These are phyloP conservation scores for Prunus salicina DNA, from an alignment of 306 rosid genomes.

Conservation along the genomic window DNA sequence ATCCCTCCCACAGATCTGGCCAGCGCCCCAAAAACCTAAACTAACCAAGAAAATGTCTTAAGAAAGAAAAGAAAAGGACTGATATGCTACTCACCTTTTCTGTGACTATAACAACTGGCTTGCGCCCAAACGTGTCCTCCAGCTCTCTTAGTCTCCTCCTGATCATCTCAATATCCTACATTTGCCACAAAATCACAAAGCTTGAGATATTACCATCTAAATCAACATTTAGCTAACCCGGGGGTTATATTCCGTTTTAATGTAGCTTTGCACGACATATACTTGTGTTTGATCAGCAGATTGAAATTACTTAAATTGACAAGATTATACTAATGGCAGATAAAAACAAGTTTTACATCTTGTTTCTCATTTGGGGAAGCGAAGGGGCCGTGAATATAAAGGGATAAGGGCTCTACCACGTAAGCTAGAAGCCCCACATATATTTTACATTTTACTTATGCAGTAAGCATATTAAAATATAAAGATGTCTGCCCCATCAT, in stretches of 20 bases:
- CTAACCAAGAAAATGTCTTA: neutral
- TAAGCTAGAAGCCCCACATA: neutral
- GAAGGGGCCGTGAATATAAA: neutral
- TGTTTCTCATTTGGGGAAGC: neutral
- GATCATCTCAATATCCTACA: constrained; percentile 61
- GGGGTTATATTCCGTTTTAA: neutral
- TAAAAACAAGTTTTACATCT: neutral
- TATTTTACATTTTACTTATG: neutral
- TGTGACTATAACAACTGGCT: constrained; percentile 63
- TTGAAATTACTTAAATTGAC: neutral
- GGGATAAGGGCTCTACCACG: neutral
- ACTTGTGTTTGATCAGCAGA: neutral
- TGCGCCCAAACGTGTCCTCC: constrained; percentile 52
- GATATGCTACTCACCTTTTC: constrained; percentile 60
- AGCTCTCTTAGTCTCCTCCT: constrained; percentile 52
- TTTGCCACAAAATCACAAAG: neutral
- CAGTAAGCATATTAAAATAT: neutral
- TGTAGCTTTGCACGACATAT: neutral
- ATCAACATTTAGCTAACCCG: neutral
- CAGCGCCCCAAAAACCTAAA: neutral
- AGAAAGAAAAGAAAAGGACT: neutral
- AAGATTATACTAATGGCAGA: neutral
- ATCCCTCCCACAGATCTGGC: neutral
- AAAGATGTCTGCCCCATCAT: neutral
- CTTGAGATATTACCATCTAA: constrained; percentile 1